Base-by-base conservation (phyloP, 768 basidiomycete species). In the Phanerochaete carnosa region DNA sequence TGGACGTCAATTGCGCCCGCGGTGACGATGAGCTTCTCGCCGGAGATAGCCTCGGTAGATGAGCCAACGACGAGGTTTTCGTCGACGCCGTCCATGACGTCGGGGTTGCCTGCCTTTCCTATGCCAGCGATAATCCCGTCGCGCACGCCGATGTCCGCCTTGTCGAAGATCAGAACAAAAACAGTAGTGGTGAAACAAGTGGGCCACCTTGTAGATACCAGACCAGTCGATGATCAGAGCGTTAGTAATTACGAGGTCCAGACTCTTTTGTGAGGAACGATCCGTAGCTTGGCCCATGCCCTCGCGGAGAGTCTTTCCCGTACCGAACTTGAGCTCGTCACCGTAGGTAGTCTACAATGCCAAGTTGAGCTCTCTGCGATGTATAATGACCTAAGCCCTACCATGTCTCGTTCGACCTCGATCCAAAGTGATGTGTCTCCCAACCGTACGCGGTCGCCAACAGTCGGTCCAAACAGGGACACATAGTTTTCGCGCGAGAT, bases 311-410 rank as follows among this genome's bases (percentile, higher is more conserved):
- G 89, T 84, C 75, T 98, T 98, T 19, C 95, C 96, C 68, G 95
- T 96, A 8, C 97, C 97, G 67, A 99, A 99, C 75, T 98, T 98
- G 76, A 92, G 90, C 75, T 98, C 96, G 60, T 98, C 96, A 1
- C 96, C 97, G 69, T 97, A 96, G 3, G 86, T 77, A 4, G 95
- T 91, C 87, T 92, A 60, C 52, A 52, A 19, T 11, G 39, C 9
- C 33, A 60, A 30, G 25, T 25, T 57, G 15, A 52, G 30, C 7
- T 26, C 23, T 7, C 11, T 43, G 28, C 11, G 4, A 25, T 22
- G 51, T 29, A 35, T 15, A 19, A 19, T 29, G 16, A 3, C 13
- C 7, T 22, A 7, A 5, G 2, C 59, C 69, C 55, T 64, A 90
- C 90, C 74, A 81, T 80, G 66, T 99, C 96, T 30, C 83, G 77